Conservation (phyloP, 1,139 yeast species). For the Nadsonia starkeyi-henricii region DNA sequence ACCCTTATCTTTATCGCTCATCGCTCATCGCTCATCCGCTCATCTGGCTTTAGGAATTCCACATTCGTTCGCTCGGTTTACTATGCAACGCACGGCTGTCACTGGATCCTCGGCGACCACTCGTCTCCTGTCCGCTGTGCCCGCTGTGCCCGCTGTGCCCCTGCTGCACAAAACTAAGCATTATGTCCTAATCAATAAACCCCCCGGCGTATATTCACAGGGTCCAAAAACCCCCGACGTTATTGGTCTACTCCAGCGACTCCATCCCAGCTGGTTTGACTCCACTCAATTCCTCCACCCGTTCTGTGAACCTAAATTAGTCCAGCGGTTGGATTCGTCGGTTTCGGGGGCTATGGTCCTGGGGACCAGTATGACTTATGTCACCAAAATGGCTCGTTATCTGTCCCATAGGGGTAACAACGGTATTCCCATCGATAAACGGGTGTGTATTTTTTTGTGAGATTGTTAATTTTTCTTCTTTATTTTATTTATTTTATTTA, state of each 20-base stretch:
- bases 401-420: neutral
- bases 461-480: too few relatives aligned
- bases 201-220: neutral
- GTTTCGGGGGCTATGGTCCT: neutral
- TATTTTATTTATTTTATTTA: neutral
- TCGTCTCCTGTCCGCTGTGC: too few relatives aligned
- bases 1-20: too few relatives aligned
- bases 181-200: neutral
- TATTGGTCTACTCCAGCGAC: neutral
- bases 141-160: too few relatives aligned
- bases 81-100: too few relatives aligned
- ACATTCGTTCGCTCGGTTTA: too few relatives aligned
- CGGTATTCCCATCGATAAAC: neutral
- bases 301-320: neutral
- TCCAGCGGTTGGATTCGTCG: neutral
- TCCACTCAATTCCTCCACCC: neutral
- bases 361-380: neutral
- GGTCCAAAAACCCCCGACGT: neutral
- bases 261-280: neutral
- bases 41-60: too few relatives aligned
- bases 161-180: neutral
- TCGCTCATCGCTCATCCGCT: too few relatives aligned
- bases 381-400: neutral
- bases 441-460: neutral
- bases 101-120: too few relatives aligned